Conservation (phyloP, 2,329 filamentous ascomycete species). For the Penicillium sp. region DNA sequence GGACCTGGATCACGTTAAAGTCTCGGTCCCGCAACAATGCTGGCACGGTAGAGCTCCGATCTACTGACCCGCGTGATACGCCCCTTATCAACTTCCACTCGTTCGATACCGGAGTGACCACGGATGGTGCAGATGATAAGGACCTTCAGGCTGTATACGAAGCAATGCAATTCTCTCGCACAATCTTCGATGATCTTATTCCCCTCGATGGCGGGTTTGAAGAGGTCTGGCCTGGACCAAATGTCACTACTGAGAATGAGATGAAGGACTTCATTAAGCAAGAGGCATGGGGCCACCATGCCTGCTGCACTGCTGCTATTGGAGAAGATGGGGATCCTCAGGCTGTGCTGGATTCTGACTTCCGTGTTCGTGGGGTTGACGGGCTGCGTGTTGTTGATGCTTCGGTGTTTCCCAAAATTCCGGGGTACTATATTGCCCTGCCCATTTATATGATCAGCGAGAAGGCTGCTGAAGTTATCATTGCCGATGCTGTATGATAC, state of each 20-base stretch:
- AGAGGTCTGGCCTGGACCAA: slow-evolving; percentile 44
- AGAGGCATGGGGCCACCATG: slow-evolving; percentile 57
- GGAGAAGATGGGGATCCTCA: slow-evolving; percentile 52
- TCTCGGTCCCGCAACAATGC: slow-evolving; percentile 60
- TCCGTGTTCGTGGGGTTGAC: slow-evolving; percentile 55
- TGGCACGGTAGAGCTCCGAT: slow-evolving; percentile 61
- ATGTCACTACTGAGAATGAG: slow-evolving; percentile 43
- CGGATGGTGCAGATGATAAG: slow-evolving; percentile 46
- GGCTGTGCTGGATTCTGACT: slow-evolving; percentile 56
- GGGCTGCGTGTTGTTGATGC: slow-evolving; percentile 62
- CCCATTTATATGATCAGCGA: slow-evolving; percentile 58
- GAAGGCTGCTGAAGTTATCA: slow-evolving; percentile 60
- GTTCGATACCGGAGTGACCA: slow-evolving; percentile 42
- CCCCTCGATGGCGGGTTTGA: slow-evolving; percentile 47
- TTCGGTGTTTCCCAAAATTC: slow-evolving; percentile 55
- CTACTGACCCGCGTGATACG: slow-evolving; percentile 60
- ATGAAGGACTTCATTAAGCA: slow-evolving; percentile 51
- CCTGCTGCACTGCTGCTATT: slow-evolving; percentile 54
- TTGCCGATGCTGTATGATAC: slow-evolving; percentile 13
- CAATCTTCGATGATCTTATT: slow-evolving; percentile 44
- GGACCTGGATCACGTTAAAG: slow-evolving; percentile 55
- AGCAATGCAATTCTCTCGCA: slow-evolving; percentile 53
- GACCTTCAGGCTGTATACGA: slow-evolving; percentile 56
- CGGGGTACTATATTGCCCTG: slow-evolving; percentile 54
- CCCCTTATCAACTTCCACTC: slow-evolving; percentile 64